These are phyloP conservation scores for Macrolepiota fuliginosa DNA, from an alignment of 768 basidiomycete species.

Conservation along the genomic window DNA sequence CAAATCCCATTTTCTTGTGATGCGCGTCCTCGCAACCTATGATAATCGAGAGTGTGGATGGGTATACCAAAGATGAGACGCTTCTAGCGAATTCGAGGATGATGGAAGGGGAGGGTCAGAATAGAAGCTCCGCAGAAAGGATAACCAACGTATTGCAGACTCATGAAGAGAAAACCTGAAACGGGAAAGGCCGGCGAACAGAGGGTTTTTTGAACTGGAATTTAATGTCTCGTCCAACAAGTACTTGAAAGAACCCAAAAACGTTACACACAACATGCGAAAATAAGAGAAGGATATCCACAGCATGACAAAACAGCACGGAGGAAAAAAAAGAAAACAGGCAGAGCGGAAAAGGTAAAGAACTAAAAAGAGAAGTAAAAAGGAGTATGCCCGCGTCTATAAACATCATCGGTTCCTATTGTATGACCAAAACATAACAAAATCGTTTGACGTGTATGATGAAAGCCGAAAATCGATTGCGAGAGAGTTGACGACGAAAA, in stretches of 20 bases:
- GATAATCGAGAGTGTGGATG: not conserved
- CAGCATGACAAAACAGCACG: constrained; percentile 3
- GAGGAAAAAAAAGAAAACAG: not conserved
- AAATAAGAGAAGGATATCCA: constrained; percentile 1
- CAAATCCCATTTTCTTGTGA: not conserved
- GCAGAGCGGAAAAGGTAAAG: not conserved
- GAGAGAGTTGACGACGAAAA: constrained; percentile 5
- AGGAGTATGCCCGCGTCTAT: constrained; percentile 12
- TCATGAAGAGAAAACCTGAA: not conserved
- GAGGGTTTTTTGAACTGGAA: not conserved
- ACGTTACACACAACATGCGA: constrained; percentile 13
- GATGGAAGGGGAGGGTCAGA: not conserved
- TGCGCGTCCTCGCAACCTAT: not conserved
- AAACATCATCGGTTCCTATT: constrained; percentile 14
- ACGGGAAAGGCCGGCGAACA: not conserved
- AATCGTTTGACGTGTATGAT: constrained; percentile 13
- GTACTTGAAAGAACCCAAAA: constrained; percentile 11
- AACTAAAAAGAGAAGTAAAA: not conserved
- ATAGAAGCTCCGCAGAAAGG: not conserved
- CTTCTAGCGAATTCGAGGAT: not conserved
- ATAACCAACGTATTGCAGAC: not conserved
- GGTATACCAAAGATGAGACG: not conserved
- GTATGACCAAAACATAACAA: constrained; percentile 14
- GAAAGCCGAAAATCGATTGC: constrained; percentile 8
- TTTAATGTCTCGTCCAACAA: constrained; percentile 15